Evolutionary conservation across 805 yeast genomes (phyloP), one percentile per base, ranked within the genome.

Genomic region (Myxozyma vanderwaltii): DNA sequence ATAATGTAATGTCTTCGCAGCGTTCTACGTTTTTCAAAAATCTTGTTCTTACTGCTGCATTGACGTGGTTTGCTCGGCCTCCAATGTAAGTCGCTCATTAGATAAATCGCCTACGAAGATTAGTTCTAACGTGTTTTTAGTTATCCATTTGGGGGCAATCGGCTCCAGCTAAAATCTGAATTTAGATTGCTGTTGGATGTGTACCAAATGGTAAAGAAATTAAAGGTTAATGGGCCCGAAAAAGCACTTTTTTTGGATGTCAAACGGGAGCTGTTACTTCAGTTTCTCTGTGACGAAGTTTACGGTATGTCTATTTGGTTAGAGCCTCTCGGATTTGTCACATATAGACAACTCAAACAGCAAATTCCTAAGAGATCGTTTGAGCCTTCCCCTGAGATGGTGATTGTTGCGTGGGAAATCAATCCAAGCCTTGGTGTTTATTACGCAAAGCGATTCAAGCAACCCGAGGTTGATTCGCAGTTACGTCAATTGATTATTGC

Each of bases 111-210:
- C 2, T 44, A 24, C 7, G 4, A 4, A 23, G 4, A 5, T 26
- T 50, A 29, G n/a, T n/a, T n/a, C 19, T 17, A n/a, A 27, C 13
- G n/a, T 23, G 3, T 23, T 19, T 7, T 1, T 41, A 59, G 63
- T 2, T 86, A 86, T 76, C 97, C 98, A 15, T 91, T 80, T 75
- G 98, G 99, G 2, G 86, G 90, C 10, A 90, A 92, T 69, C 78
- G 82, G 45, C 73, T 89, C 63, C 84, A 84, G 69, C 83, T 85
- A 51, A 85, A 84, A 63, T 82, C 89, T 1, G 96, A 91, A 67
- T 78, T 81, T 67, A 76, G 79, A 3, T 73, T 86, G 51, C 75
- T 92, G 64, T 75, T 79, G 29, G 84, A 81, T 24, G 78, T 88
- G 2, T 79, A 82, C 3, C 65, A 69, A 62, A 69, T 64, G 39